phyloP scores from a whole-genome alignment of 2,329 filamentous ascomycete genomes.

The Lasiodiplodia citricola region DNA sequence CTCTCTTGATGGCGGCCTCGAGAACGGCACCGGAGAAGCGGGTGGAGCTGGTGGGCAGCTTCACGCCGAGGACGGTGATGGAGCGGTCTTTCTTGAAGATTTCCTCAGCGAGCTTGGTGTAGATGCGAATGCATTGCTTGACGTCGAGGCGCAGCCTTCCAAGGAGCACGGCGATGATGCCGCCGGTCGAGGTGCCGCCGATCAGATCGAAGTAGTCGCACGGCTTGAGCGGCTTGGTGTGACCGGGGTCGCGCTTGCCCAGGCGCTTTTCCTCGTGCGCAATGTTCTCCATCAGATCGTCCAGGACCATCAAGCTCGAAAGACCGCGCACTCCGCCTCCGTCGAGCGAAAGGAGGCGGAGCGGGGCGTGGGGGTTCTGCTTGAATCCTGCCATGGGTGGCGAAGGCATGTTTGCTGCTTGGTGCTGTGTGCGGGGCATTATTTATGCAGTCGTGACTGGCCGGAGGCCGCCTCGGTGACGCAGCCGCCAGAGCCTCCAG shows the following conservation, averaged over 20 bases:
- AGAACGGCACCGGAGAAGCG: conserved; percentile 45
- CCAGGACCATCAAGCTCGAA: conserved; percentile 46
- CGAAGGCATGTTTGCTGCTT: conserved; percentile 15
- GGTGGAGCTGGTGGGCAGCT: conserved; percentile 42
- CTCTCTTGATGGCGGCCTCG: conserved; percentile 43
- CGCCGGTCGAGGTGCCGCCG: conserved; percentile 47
- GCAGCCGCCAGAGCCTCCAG: not conserved
- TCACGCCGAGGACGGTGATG: conserved; percentile 41
- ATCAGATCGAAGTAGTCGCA: conserved; percentile 50
- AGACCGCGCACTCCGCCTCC: conserved; percentile 47
- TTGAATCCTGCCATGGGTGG: conserved; percentile 21
- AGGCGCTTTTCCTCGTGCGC: conserved; percentile 45
- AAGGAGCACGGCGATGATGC: conserved; percentile 48
- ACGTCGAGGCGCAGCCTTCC: conserved; percentile 45
- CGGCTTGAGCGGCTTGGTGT: conserved; percentile 40
- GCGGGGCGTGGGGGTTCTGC: conserved; percentile 37
- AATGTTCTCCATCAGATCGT: conserved; percentile 47
- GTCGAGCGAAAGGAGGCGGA: conserved; percentile 43
- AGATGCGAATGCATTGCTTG: conserved; percentile 45
- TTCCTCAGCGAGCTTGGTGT: conserved; percentile 42
- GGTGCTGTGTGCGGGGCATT: not conserved
- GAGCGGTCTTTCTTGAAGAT: conserved; percentile 47
- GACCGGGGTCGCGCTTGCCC: conserved; percentile 34
- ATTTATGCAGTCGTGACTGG: not conserved
- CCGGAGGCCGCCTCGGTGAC: conserved; percentile 17